These are phyloP conservation scores for Ambispora gerdemannii DNA, from an alignment of 192 early-diverging fungal species.

Conservation along the genomic window DNA sequence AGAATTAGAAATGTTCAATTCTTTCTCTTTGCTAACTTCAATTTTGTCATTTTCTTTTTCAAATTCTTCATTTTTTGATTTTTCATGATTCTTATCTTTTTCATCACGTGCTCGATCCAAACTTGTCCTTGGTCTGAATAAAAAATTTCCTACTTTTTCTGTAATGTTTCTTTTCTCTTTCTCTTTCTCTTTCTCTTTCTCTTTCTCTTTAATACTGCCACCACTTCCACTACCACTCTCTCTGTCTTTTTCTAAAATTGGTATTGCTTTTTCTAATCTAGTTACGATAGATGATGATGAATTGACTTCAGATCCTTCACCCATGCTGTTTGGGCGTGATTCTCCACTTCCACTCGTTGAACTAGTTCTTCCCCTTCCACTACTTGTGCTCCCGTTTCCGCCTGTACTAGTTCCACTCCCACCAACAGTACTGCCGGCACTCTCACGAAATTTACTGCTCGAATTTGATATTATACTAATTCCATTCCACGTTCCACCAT, in stretches of 20 bases:
- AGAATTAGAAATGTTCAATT: not conserved
- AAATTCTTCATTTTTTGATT: not conserved
- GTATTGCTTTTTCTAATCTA: conserved; percentile 19
- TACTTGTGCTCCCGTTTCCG: conserved; percentile 30
- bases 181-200: conserved; percentile 10
- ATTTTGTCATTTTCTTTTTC: conserved; percentile 6
- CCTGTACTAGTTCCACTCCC: conserved; percentile 35
- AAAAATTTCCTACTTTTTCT: conserved; percentile 22
- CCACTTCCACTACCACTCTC: not conserved
- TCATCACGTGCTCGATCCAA: conserved; percentile 23
- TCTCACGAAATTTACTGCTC: conserved; percentile 6
- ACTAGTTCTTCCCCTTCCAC: conserved; percentile 28
- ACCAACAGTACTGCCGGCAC: conserved; percentile 21
- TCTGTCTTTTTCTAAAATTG: conserved; percentile 23
- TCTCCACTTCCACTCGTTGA: conserved; percentile 32
- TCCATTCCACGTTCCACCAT: conserved; percentile 3
- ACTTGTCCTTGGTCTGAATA: conserved; percentile 26
- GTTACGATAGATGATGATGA: not conserved
- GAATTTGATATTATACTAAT: conserved; percentile 5
- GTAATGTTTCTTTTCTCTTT: conserved; percentile 30
- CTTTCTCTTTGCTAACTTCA: not conserved
- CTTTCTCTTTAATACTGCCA: conserved; percentile 10
- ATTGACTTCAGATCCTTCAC: conserved; percentile 29
- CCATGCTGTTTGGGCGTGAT: conserved; percentile 44
- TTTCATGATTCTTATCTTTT: conserved; percentile 26